These are phyloP conservation scores for Parascedosporium putredinis DNA, from an alignment of 2,329 filamentous ascomycete genomes.

Conservation along the genomic window DNA sequence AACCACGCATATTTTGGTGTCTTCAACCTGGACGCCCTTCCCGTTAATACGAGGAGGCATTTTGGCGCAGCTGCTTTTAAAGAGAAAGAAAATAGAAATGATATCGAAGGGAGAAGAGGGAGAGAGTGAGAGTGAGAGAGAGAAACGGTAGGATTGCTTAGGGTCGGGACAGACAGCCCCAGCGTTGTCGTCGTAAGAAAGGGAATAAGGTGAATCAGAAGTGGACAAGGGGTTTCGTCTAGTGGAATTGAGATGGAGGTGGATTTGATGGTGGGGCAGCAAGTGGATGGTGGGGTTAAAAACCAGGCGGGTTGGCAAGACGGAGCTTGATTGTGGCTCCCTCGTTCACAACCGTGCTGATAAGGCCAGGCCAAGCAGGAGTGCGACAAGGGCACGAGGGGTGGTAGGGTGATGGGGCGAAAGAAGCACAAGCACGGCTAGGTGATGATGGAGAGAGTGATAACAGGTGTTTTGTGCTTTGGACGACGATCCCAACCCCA, in stretches of 20 bases:
- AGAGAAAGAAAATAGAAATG: too few relatives aligned
- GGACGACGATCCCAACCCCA: too few relatives aligned
- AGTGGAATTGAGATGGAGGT: not conserved
- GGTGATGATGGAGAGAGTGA: too few relatives aligned
- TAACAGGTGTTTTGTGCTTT: too few relatives aligned
- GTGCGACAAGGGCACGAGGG: too few relatives aligned
- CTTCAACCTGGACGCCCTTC: constrained; percentile 76
- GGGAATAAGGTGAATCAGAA: not conserved
- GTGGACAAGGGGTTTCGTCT: not conserved
- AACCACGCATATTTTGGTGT: constrained; percentile 93
- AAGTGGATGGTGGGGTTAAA: not conserved
- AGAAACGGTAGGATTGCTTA: constrained; percentile 3
- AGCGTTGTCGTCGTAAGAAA: not conserved
- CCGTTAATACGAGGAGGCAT: constrained; percentile 20
- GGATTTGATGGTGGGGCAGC: not conserved
- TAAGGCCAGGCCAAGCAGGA: too few relatives aligned
- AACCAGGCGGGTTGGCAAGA: too few relatives aligned
- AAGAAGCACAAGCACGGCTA: too few relatives aligned
- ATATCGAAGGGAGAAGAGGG: not conserved
- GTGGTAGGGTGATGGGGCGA: too few relatives aligned
- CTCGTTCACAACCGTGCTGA: too few relatives aligned
- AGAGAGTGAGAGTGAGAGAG: constrained; percentile 3
- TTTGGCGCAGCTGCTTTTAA: not conserved
- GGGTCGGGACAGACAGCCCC: not conserved
- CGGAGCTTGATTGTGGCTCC: too few relatives aligned